Evolutionary conservation across 2,329 filamentous ascomycete species (phyloP).

Genomic region (Talaromyces piceae): DNA sequence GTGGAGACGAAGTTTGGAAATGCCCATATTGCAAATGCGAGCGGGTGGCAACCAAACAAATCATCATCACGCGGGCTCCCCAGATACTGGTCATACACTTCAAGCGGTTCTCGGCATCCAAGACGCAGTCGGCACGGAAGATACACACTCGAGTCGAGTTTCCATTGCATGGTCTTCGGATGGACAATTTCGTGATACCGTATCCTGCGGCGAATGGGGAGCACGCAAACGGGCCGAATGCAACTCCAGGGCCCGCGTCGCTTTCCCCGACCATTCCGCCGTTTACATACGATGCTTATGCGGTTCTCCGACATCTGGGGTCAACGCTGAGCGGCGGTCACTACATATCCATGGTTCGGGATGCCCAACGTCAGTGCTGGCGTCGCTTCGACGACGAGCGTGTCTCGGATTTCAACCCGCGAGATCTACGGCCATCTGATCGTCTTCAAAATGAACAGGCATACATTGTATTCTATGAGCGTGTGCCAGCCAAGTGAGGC

Average conservation of each 20-base stretch:
- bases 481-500: conserved; percentile 35
- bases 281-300: conserved; percentile 78
- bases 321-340: conserved; percentile 63
- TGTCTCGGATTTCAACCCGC: conserved; percentile 51
- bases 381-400: conserved; percentile 54
- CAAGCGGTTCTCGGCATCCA: conserved; percentile 58
- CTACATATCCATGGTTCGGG: conserved; percentile 65
- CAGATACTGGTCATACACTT: conserved; percentile 72
- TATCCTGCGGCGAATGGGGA: conserved; percentile 28
- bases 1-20: conserved; percentile 60
- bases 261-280: conserved; percentile 45
- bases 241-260: conserved; percentile 44
- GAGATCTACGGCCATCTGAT: conserved; percentile 40
- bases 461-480: conserved; percentile 59
- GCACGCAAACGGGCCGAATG: conserved; percentile 46
- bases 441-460: conserved; percentile 56
- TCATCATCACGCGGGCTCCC: conserved; percentile 69
- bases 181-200: conserved; percentile 53
- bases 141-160: conserved; percentile 66
- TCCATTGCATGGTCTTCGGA: conserved; percentile 62
- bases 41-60: conserved; percentile 60
- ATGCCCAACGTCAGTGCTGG: conserved; percentile 52
- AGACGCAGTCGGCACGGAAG: conserved; percentile 55
- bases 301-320: conserved; percentile 71
- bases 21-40: conserved; percentile 68